Evolutionary conservation across 2,329 filamentous ascomycete species (phyloP).

Genomic region (Epichloe typhina): DNA sequence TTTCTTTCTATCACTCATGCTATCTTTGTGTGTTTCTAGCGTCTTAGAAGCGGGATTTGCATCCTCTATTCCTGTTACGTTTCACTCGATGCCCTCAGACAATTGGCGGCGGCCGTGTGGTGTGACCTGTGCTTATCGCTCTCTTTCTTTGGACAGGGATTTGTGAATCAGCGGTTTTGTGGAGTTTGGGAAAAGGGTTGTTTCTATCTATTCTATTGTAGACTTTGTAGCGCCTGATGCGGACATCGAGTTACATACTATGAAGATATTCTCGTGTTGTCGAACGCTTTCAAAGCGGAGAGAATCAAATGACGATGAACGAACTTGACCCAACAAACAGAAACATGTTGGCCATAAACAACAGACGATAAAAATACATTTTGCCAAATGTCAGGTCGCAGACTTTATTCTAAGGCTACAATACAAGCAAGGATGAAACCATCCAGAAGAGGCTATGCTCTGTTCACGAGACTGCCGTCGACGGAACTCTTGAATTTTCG

Average conservation of each 20-base stretch:
- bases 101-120: background rate
- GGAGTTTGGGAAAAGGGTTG: background rate
- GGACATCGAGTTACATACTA: background rate
- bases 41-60: background rate
- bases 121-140: background rate
- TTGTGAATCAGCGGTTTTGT: background rate
- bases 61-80: background rate
- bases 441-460: constrained; percentile 8
- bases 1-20: background rate
- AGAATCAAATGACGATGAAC: background rate
- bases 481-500: constrained; percentile 39
- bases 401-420: background rate
- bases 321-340: background rate
- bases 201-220: background rate
- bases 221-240: background rate
- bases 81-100: background rate
- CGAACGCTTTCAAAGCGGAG: background rate
- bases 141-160: background rate
- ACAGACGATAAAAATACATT: background rate
- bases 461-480: constrained; percentile 37
- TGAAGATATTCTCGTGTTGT: background rate
- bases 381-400: background rate
- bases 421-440: background rate
- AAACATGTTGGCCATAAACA: background rate
- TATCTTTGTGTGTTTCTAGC: background rate